Conservation (phyloP, 73 alveolate species). For the Effrenium voratum region DNA sequence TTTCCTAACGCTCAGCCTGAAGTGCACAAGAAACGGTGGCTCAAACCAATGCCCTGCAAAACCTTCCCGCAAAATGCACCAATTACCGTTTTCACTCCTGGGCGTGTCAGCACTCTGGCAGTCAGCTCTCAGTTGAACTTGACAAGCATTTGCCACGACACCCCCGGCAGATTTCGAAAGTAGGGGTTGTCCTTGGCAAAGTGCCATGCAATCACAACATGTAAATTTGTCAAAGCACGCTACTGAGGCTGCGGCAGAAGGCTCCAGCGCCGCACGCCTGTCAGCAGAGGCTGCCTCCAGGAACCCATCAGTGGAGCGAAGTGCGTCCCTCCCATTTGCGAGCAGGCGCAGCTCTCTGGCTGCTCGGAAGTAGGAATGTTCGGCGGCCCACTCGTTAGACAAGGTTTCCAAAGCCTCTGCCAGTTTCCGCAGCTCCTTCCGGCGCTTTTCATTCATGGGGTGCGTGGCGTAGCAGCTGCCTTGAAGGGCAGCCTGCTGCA, state of each 20-base stretch:
- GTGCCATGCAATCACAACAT: not conserved
- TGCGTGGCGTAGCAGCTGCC: not conserved
- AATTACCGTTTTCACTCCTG: too few relatives aligned
- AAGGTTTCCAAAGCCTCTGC: not conserved
- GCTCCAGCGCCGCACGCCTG: not conserved
- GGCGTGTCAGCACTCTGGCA: too few relatives aligned
- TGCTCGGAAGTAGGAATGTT: not conserved
- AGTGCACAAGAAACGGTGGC: too few relatives aligned
- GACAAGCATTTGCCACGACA: not conserved
- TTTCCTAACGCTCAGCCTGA: too few relatives aligned
- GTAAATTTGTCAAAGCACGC: too few relatives aligned
- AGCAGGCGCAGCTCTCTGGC: not conserved
- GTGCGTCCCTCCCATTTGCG: not conserved
- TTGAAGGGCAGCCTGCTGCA: not conserved
- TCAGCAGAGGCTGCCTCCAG: not conserved
- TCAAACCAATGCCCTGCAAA: too few relatives aligned
- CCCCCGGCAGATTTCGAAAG: not conserved
- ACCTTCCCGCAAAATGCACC: too few relatives aligned
- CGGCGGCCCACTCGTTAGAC: not conserved
- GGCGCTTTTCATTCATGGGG: not conserved
- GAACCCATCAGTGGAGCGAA: not conserved
- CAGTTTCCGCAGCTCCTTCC: not conserved
- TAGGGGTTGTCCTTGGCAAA: not conserved
- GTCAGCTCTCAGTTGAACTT: not conserved
- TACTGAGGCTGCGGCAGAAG: too few relatives aligned